Conservation (phyloP, 306 rosid genomes). For the Prinsepia uniflora region DNA sequence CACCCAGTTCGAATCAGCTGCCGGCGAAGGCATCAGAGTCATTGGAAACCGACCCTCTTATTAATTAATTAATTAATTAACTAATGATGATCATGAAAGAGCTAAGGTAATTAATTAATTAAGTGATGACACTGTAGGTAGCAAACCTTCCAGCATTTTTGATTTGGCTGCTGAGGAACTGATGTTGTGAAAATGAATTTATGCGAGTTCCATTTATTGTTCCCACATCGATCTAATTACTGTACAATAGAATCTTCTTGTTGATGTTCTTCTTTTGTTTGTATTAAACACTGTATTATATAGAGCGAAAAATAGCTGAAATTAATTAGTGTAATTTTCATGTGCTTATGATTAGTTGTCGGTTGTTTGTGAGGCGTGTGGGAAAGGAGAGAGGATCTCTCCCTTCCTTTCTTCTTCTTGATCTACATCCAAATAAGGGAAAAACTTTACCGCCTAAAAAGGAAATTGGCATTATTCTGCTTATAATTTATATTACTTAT, state of each 20-base stretch:
- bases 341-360: slow-evolving; percentile 28
- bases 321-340: not conserved
- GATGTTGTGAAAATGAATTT: slow-evolving; percentile 1
- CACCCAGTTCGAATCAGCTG: not conserved
- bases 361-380: slow-evolving; percentile 39
- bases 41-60: slow-evolving; percentile 57
- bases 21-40: slow-evolving; percentile 24
- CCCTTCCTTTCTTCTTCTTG: slow-evolving; percentile 37
- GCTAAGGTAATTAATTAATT: not conserved
- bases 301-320: slow-evolving; percentile 16
- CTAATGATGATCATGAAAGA: not conserved
- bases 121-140: not conserved
- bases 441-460: slow-evolving; percentile 40
- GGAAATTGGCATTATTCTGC: slow-evolving; percentile 28
- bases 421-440: slow-evolving; percentile 47
- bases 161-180: not conserved
- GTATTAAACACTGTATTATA: slow-evolving; percentile 22
- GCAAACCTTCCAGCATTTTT: slow-evolving; percentile 14
- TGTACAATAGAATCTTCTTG: slow-evolving; percentile 15
- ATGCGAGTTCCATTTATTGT: not conserved
- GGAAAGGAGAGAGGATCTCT: slow-evolving; percentile 29
- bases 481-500: not conserved
- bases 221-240: not conserved
- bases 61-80: not conserved
- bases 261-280: not conserved